A percentile compares a stretch with the other conserved stretches of the same genome.
Conservation (phyloP, 1,284 basidiomycete species). For the Ceratobasidium sp. region DNA sequence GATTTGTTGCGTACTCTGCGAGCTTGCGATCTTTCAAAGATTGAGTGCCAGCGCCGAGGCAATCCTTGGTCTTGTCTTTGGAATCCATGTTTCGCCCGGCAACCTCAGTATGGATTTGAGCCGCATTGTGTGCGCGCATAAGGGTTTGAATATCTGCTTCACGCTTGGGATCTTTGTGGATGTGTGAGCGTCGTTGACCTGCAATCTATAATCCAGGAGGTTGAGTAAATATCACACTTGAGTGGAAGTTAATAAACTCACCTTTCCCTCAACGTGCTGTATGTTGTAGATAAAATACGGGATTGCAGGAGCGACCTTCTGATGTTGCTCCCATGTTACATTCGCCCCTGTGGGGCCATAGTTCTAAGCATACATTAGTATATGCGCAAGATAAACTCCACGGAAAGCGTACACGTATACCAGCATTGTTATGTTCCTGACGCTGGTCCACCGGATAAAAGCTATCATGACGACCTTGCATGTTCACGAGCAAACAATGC, state of each 20-base stretch:
- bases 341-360: background rate
- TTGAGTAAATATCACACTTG: background rate
- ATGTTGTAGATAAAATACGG: background rate
- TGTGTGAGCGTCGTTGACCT: background rate
- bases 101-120: background rate
- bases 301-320: constrained; percentile 6
- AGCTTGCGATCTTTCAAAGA: background rate
- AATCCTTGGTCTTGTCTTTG: background rate
- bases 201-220: background rate
- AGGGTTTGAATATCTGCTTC: background rate
- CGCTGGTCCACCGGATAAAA: constrained; percentile 15
- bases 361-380: background rate
- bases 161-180: constrained; percentile 16
- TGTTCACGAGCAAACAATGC: background rate
- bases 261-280: constrained; percentile 6
- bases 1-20: background rate
- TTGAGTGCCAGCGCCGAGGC: background rate
- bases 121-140: background rate
- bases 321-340: background rate
- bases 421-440: constrained; percentile 11
- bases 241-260: background rate
- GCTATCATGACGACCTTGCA: background rate
- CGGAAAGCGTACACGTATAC: background rate
- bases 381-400: background rate
- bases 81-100: too few relatives aligned